A percentile compares a stretch with the other conserved stretches of the same genome.
Conservation (phyloP, 1,284 basidiomycete species). For the Apiotrichum mycotoxinovorans region DNA sequence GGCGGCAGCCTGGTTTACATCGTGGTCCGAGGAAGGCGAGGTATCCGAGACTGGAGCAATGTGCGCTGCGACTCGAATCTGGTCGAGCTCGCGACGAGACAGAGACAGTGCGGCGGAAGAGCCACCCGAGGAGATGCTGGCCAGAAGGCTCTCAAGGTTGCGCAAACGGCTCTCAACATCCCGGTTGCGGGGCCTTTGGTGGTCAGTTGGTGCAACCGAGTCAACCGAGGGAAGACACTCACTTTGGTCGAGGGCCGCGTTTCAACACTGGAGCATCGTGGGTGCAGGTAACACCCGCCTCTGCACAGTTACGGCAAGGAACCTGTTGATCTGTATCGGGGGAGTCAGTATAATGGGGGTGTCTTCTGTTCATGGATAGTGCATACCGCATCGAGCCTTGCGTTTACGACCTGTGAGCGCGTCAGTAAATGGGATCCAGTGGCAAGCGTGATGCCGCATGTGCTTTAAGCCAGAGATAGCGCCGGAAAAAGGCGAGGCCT, state of each 20-base stretch:
- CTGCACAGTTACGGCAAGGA: slow-evolving; percentile 32
- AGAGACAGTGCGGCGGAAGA: slow-evolving; percentile 21
- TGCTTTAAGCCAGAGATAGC: neutral
- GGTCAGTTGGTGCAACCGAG: neutral
- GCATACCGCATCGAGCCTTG: slow-evolving; percentile 34
- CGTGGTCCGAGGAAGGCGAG: slow-evolving; percentile 17
- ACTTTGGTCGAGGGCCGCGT: slow-evolving; percentile 34
- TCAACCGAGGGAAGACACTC: neutral
- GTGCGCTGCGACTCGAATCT: slow-evolving; percentile 30
- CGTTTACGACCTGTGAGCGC: slow-evolving; percentile 26
- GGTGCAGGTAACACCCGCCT: slow-evolving; percentile 29
- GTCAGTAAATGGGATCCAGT: neutral
- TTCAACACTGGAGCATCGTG: slow-evolving; percentile 35
- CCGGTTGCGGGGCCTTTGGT: slow-evolving; percentile 22
- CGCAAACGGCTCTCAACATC: slow-evolving; percentile 30
- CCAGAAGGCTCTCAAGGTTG: slow-evolving; percentile 31
- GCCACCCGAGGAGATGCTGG: slow-evolving; percentile 25
- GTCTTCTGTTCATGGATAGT: no score
- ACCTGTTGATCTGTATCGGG: slow-evolving; percentile 27
- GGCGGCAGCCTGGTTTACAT: neutral
- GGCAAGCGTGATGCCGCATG: neutral
- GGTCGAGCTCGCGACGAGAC: slow-evolving; percentile 26
- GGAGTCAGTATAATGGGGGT: neutral
- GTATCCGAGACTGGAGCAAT: slow-evolving; percentile 25
- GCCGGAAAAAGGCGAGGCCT: neutral